These are phyloP conservation scores for Lachnellula cervina DNA, from an alignment of 2,329 filamentous ascomycete genomes.

Conservation along the genomic window DNA sequence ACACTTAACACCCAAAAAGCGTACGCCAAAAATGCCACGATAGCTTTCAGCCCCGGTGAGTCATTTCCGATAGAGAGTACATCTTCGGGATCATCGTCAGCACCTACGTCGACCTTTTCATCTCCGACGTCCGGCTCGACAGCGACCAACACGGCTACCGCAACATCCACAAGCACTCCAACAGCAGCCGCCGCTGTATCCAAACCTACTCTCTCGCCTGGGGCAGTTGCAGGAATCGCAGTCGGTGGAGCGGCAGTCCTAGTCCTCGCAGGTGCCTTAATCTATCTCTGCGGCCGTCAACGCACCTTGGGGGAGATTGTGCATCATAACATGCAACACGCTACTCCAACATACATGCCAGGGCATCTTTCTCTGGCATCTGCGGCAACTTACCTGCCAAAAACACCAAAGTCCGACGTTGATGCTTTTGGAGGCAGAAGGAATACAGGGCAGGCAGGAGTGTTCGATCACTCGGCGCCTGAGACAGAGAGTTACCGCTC, in stretches of 20 bases:
- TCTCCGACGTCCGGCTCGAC: constrained; percentile 1
- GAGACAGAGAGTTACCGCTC: constrained; percentile 14
- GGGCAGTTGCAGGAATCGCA: constrained; percentile 24
- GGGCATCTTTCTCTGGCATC: constrained; percentile 8
- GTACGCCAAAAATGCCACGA: constrained; percentile 18
- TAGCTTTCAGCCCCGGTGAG: constrained; percentile 21
- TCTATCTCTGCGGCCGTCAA: constrained; percentile 26
- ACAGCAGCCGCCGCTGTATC: constrained; percentile 1
- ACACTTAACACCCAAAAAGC: constrained; percentile 20
- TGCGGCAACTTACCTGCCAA: constrained; percentile 5
- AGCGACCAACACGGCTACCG: neutral
- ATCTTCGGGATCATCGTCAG: constrained; percentile 7
- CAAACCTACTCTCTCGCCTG: constrained; percentile 11
- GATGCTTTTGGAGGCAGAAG: neutral
- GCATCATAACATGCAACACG: constrained; percentile 8
- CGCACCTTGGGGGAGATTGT: constrained; percentile 20
- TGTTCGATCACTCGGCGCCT: constrained; percentile 1
- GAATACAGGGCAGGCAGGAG: constrained; percentile 1
- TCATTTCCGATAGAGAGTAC: constrained; percentile 17
- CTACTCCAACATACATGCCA: constrained; percentile 8
- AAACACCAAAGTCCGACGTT: constrained; percentile 5
- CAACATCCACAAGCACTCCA: constrained; percentile 1
- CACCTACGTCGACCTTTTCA: constrained; percentile 11
- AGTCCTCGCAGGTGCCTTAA: constrained; percentile 13
- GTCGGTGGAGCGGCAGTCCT: constrained; percentile 21